Percentiles rank a stretch among this genome's conserved stretches.
Evolutionary conservation across 441 rosid genomes (phyloP).

Genomic region (Arabidopsis hybrid): DNA sequence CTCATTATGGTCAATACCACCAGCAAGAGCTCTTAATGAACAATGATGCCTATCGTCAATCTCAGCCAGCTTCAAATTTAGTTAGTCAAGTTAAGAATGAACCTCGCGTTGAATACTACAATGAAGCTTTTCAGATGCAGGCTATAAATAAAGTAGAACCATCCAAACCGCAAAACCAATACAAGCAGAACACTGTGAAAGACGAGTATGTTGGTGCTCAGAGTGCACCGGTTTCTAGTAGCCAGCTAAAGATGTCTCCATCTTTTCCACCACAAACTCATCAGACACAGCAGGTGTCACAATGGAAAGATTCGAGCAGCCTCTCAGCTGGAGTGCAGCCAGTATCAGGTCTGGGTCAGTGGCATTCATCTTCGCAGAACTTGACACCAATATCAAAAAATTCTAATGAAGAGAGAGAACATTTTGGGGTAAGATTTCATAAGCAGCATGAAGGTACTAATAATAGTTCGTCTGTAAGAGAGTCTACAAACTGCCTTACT

Average conservation of each 20-base stretch:
- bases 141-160: conserved; percentile 34
- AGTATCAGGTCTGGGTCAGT: conserved; percentile 38
- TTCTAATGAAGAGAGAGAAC: conserved; percentile 35
- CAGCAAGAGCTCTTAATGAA: conserved; percentile 36
- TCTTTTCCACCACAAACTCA: conserved; percentile 34
- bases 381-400: conserved; percentile 27
- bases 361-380: conserved; percentile 41
- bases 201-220: conserved; percentile 31
- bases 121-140: conserved; percentile 39
- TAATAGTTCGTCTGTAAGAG: conserved; percentile 65
- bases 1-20: conserved; percentile 36
- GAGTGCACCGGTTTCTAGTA: conserved; percentile 38
- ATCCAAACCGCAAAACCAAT: conserved; percentile 33
- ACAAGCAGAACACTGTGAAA: conserved; percentile 37
- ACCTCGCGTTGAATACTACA: conserved; percentile 37
- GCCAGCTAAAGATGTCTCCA: conserved; percentile 36
- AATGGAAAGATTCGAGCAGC: conserved; percentile 35
- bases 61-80: conserved; percentile 38
- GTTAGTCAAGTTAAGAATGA: conserved; percentile 42
- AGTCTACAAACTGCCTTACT: conserved; percentile 52
- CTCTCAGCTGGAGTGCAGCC: conserved; percentile 66
- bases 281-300: conserved; percentile 37
- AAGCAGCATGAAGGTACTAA: conserved; percentile 71
- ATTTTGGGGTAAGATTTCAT: conserved; percentile 69
- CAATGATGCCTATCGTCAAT: conserved; percentile 38